A percentile compares a stretch with the other conserved stretches of the same genome.
Conservation (phyloP, 2,329 filamentous ascomycete genomes). For the Keithomyces neogunnii region DNA sequence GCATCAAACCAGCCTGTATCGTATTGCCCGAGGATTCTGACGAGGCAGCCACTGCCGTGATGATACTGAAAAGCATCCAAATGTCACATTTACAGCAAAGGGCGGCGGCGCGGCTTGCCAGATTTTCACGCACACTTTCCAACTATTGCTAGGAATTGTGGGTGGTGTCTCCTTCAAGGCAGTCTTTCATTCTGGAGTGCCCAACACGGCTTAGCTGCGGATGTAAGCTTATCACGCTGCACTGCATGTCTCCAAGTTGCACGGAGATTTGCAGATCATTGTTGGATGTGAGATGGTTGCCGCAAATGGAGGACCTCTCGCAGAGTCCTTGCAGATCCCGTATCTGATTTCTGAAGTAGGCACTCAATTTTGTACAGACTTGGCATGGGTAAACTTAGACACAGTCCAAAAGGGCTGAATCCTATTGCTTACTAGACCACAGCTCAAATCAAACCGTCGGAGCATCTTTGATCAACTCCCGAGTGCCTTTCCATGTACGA, state of each 20-base stretch:
- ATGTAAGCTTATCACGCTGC: conserved; percentile 12
- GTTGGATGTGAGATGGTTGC: conserved; percentile 18
- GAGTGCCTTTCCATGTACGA: conserved; percentile 12
- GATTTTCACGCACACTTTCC: no score
- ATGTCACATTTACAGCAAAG: conserved; percentile 26
- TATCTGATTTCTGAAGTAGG: conserved; percentile 13
- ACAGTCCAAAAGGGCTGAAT: neutral
- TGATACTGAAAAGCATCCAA: conserved; percentile 19
- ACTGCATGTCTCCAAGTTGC: no score
- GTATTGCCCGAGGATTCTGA: conserved; percentile 22
- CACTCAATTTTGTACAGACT: conserved; percentile 21
- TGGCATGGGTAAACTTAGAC: conserved; percentile 13
- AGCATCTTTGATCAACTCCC: conserved; percentile 8
- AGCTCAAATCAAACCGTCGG: conserved; percentile 10
- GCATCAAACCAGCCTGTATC: conserved; percentile 25
- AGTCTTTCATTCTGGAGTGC: conserved; percentile 20
- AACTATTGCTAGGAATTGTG: conserved; percentile 20
- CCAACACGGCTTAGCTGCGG: conserved; percentile 18
- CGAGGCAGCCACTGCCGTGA: conserved; percentile 24
- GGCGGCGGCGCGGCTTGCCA: conserved; percentile 28
- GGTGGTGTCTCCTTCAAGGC: conserved; percentile 19
- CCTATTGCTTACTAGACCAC: neutral
- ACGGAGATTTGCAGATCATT: conserved; percentile 8
- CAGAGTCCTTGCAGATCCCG: conserved; percentile 21
- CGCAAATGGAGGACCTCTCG: conserved; percentile 18